Percentiles rank a stretch among this genome's conserved stretches.
Evolutionary conservation across 306 rosid species (phyloP).

Genomic region (Citrullus mucosospermus): DNA sequence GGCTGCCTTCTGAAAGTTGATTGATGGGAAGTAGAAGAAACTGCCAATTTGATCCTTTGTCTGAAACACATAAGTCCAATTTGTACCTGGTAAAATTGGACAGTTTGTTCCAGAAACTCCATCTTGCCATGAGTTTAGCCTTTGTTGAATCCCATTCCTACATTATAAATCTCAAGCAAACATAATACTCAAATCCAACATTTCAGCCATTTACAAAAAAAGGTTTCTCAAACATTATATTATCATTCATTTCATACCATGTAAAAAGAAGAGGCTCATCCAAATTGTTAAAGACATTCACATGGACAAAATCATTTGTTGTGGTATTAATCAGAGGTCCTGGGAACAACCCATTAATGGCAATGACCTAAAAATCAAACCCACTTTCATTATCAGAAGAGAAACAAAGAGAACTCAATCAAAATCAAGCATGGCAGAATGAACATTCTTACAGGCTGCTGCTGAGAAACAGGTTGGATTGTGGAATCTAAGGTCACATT

Average conservation of each 20-base stretch:
- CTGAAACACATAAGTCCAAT: conserved; percentile 62
- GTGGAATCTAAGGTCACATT: conserved; percentile 21
- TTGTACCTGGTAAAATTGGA: conserved; percentile 47
- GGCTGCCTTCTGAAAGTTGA: conserved; percentile 64
- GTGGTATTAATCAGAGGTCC: conserved; percentile 74
- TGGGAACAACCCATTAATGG: conserved; percentile 73
- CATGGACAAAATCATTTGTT: conserved; percentile 46
- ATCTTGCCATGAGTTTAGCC: conserved; percentile 89
- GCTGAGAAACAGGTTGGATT: conserved; percentile 19
- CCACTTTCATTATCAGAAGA: neutral
- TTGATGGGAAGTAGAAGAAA: conserved; percentile 78
- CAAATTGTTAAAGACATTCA: conserved; percentile 52
- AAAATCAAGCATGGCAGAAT: neutral
- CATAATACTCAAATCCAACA: neutral
- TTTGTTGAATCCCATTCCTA: conserved; percentile 90
- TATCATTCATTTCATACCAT: conserved; percentile 24
- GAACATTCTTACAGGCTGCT: conserved; percentile 32
- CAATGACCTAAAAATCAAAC: conserved; percentile 34
- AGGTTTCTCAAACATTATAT: neutral
- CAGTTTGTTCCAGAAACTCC: conserved; percentile 88
- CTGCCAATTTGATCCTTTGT: conserved; percentile 80
- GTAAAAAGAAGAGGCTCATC: conserved; percentile 69
- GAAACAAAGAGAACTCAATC: neutral
- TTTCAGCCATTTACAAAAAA: neutral
- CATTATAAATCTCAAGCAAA: neutral